These are phyloP conservation scores for Begonia masoniana DNA, from an alignment of 306 rosid species.

Conservation along the genomic window DNA sequence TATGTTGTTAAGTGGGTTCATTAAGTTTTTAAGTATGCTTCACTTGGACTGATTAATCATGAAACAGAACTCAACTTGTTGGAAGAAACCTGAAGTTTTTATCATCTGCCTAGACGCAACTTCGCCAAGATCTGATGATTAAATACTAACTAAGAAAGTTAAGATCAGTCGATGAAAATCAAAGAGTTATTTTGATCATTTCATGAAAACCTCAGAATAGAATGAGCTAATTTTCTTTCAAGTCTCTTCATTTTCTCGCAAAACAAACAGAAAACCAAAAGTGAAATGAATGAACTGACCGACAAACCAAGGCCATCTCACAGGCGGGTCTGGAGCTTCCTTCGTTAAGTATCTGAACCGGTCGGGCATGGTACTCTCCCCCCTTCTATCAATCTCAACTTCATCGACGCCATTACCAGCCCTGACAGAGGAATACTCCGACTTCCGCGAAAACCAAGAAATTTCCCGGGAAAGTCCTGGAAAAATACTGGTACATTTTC, in stretches of 20 bases:
- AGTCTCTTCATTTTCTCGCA: conserved; percentile 3
- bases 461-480: conserved; percentile 20
- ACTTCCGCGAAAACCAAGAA: conserved; percentile 17
- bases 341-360: conserved; percentile 52
- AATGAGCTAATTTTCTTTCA: not conserved
- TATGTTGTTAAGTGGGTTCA: too few relatives aligned
- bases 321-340: conserved; percentile 65
- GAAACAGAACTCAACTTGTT: too few relatives aligned
- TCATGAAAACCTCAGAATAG: not conserved
- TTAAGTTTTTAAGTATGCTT: too few relatives aligned
- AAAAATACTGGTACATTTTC: conserved; percentile 11
- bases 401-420: conserved; percentile 25
- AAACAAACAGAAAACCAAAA: conserved; percentile 2
- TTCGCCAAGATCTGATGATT: too few relatives aligned
- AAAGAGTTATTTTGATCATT: not conserved
- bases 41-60: too few relatives aligned
- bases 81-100: too few relatives aligned
- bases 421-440: conserved; percentile 11
- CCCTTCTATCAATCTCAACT: conserved; percentile 43
- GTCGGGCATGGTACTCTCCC: conserved; percentile 63
- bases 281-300: conserved; percentile 25
- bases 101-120: too few relatives aligned
- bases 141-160: not conserved
- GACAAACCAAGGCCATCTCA: conserved; percentile 74
- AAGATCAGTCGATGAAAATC: not conserved